These are phyloP conservation scores for Annulohypoxylon truncatum DNA, from an alignment of 2,329 filamentous ascomycete genomes.

Conservation along the genomic window DNA sequence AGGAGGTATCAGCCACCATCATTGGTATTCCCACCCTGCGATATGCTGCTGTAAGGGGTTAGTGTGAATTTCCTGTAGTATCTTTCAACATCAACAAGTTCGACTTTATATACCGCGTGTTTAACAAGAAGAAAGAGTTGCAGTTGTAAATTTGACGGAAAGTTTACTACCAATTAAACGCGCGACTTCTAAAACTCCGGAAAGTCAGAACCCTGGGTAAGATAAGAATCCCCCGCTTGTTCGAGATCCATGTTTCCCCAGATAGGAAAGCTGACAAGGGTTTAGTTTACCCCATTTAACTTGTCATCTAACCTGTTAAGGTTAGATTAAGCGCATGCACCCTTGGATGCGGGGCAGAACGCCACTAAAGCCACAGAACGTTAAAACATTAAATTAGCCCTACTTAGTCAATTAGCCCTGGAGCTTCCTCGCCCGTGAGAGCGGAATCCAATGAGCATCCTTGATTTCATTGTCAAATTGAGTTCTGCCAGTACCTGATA, in stretches of 20 bases:
- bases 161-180: constrained; percentile 8
- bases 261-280: constrained; percentile 17
- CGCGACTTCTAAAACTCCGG: constrained; percentile 25
- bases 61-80: neutral
- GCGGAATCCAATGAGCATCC: constrained; percentile 30
- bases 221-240: constrained; percentile 16
- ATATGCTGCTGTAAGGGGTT: constrained; percentile 23
- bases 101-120: constrained; percentile 1
- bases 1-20: constrained; percentile 1
- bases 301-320: constrained; percentile 4
- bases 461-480: constrained; percentile 21
- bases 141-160: neutral
- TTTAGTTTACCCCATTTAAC: neutral
- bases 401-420: neutral
- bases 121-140: neutral
- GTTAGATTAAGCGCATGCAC: constrained; percentile 13
- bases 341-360: neutral
- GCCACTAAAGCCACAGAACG: constrained; percentile 14
- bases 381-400: neutral
- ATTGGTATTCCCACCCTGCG: constrained; percentile 13
- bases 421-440: constrained; percentile 6
- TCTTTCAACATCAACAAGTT: constrained; percentile 3
- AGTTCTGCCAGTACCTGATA: constrained; percentile 1
- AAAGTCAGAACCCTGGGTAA: constrained; percentile 10
- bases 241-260: constrained; percentile 21